Evolutionary conservation across 169 alveolate species (phyloP), one percentile per base, ranked within the genome.

Genomic region (Eimeria necatrix): DNA sequence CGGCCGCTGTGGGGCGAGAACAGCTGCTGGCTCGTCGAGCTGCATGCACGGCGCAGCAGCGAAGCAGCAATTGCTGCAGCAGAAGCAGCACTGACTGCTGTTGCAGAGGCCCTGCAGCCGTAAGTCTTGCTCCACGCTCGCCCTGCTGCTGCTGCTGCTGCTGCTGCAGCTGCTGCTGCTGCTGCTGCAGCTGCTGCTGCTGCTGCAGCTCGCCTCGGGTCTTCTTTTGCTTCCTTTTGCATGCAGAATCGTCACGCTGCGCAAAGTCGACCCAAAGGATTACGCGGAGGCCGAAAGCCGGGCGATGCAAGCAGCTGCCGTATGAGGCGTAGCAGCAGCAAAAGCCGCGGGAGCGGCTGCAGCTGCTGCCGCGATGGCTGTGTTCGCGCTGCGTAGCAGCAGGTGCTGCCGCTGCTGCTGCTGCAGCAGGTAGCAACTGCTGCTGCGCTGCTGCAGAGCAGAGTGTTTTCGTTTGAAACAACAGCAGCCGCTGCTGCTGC

Each of bases 31-130:
- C 83, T 71, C n/a, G 83, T 71, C 41, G 83, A 71, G 83, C 18
- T 71, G 49, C 83, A 26, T n/a, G 83, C 83, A 8, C 83, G 83
- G 0, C 51, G n/a, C 46, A 71, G 51, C 83, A 26, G 83, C 52
- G 83, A 71, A 22, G 46, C 83, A 71, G 83, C 51, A 7, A 71
- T 49, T n/a, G 83, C 83, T n/a, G 83, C 83, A 32, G 83, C 83
- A 71, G 83, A 71, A 71, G 83, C 83, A 71, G 83, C 83, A 5
- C 83, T 71, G n/a, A 49, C 83, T 4, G 83, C 83, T 8, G 83
- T 26, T 22, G 83, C 83, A 71, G 83, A 71, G 7, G 18, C 83
- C 18, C 83, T 71, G 20, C 18, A 71, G 18, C 83, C 83, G 83
- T 71, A 71, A 71, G 83, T 61, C 41, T 26, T 61, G 74, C 74